A percentile compares a stretch with the other conserved stretches of the same genome.
phyloP scores from a whole-genome alignment of 2,329 filamentous ascomycete species.

The Biscogniauxia marginata region DNA sequence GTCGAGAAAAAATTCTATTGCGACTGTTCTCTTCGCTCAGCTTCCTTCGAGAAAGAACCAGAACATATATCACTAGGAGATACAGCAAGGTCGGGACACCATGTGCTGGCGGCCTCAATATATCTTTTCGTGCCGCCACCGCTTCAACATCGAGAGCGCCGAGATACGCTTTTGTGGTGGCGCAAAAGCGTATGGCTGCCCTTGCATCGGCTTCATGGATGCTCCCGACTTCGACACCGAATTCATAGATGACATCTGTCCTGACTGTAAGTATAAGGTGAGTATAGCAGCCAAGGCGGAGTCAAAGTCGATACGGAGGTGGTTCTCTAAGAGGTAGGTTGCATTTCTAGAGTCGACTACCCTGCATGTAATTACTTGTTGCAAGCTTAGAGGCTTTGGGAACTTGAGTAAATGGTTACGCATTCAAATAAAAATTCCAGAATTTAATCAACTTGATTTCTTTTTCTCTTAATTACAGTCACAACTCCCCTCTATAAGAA shows the following conservation, averaged over 20 bases:
- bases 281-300: not conserved
- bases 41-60: not conserved
- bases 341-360: too few species aligned
- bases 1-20: too few species aligned
- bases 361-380: too few species aligned
- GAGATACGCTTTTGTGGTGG: not conserved
- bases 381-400: too few species aligned
- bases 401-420: too few species aligned
- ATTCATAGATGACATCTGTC: not conserved
- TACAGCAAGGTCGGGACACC: not conserved
- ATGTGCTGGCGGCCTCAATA: not conserved
- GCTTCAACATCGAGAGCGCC: not conserved
- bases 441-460: too few species aligned
- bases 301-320: not conserved
- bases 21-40: not conserved
- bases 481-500: too few species aligned
- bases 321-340: not conserved
- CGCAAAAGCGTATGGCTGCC: too few species aligned
- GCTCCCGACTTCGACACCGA: not conserved
- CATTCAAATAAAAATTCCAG: too few species aligned
- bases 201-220: not conserved
- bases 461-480: too few species aligned
- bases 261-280: not conserved
- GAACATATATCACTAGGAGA: too few species aligned
- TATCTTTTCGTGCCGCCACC: not conserved